A percentile compares a stretch with the other conserved stretches of the same genome.
phyloP scores from a whole-genome alignment of 441 rosid species.

The Hura crepitans region DNA sequence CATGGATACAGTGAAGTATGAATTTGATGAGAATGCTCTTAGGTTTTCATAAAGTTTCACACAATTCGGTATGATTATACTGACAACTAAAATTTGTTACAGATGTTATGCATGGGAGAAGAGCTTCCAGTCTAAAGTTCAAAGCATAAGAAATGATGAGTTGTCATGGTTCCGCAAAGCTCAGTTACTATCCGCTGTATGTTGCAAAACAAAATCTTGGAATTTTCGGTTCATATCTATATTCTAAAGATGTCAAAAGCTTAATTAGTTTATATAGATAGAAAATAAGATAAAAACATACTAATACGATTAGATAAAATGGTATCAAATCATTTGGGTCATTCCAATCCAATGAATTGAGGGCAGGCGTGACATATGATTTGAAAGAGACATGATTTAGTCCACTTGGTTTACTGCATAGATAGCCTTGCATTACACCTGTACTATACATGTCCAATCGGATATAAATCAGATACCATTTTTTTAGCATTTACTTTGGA shows the following conservation, averaged over 20 bases:
- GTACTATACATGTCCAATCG: background rate
- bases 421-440: background rate
- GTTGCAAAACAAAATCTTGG: slow-evolving; percentile 17
- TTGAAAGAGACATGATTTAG: background rate
- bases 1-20: slow-evolving; percentile 96
- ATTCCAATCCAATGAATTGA: background rate
- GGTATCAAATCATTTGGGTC: background rate
- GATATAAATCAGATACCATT: background rate
- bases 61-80: slow-evolving; percentile 16
- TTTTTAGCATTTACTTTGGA: background rate
- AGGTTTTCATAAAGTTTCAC: slow-evolving; percentile 9
- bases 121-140: slow-evolving; percentile 78
- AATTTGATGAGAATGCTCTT: slow-evolving; percentile 14
- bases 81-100: slow-evolving; percentile 24
- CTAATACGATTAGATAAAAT: background rate
- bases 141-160: slow-evolving; percentile 65
- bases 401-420: background rate
- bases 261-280: background rate
- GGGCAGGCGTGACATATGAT: background rate
- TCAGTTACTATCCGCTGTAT: slow-evolving; percentile 74
- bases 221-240: background rate
- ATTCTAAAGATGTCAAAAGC: background rate
- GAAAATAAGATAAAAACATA: background rate
- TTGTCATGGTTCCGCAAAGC: slow-evolving; percentile 86
- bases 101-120: slow-evolving; percentile 99